These are phyloP conservation scores for Chloris gayana DNA, from an alignment of 176 grass and related monocot species.

Conservation along the genomic window DNA sequence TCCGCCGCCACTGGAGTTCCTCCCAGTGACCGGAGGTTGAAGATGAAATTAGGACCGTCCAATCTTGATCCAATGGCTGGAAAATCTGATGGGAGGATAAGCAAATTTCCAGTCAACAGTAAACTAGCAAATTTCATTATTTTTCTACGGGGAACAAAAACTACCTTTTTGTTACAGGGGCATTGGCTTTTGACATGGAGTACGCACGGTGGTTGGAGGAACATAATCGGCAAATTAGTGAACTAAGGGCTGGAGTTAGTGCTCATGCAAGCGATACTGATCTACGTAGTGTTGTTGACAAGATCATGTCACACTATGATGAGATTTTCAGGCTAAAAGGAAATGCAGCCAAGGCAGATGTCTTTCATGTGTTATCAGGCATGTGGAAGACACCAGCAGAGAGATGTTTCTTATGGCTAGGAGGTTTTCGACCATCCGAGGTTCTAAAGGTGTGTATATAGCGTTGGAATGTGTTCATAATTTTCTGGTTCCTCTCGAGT, in stretches of 20 bases:
- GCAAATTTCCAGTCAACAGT: no score
- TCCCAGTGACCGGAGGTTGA: no score
- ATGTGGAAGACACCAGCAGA: slow-evolving; percentile 99
- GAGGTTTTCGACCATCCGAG: slow-evolving; percentile 92
- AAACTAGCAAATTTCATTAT: no score
- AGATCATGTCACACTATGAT: slow-evolving; percentile 80
- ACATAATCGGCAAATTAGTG: slow-evolving; percentile 84
- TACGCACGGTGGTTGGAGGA: slow-evolving; percentile 96
- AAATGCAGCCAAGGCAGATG: slow-evolving; percentile 83
- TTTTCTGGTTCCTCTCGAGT: slow-evolving; percentile 13
- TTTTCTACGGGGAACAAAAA: slow-evolving; percentile 2
- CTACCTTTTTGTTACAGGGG: slow-evolving; percentile 56
- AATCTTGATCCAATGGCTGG: no score
- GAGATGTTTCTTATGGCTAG: slow-evolving; percentile 97
- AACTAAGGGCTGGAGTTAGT: slow-evolving; percentile 83
- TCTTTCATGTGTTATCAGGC: slow-evolving; percentile 95
- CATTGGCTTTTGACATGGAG: slow-evolving; percentile 92
- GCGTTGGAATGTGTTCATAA: slow-evolving; percentile 16
- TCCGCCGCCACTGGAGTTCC: no score
- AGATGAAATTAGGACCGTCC: no score
- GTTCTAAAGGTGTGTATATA: slow-evolving; percentile 75
- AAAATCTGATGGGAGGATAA: no score
- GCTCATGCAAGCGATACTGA: slow-evolving; percentile 92
- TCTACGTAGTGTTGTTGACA: slow-evolving; percentile 68
- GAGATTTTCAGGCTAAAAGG: slow-evolving; percentile 93